Evolutionary conservation across 202 grass and related monocot genomes (phyloP), one percentile per base, ranked within the genome.

Genomic region (Eragrostis tef): DNA sequence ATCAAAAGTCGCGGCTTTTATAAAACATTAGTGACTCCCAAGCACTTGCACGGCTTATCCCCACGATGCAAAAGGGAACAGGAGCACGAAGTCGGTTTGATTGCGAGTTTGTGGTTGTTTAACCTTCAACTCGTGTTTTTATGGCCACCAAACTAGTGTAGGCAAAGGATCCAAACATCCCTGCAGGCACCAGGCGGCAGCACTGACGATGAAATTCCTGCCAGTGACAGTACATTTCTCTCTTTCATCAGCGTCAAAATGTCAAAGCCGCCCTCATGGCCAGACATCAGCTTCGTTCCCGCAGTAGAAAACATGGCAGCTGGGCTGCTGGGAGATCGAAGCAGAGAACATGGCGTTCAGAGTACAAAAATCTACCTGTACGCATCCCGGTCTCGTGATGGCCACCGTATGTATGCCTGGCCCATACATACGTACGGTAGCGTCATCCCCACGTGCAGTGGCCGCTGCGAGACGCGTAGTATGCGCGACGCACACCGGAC

Each of bases 121-220:
- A 36, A 1, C 64, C 11, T n/a, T 34, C 4, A 34, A 4, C 31
- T 34, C 4, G 44, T 1, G 43, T 15, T 66, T 79, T 69, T n/a
- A 84, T 62, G 39, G 48, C 56, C 72, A 86, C 59, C 65, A 59
- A 67, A 57, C n/a, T 1, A 6, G 17, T 1, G 53, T 31, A 31
- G 3, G 25, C 11, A 64, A 65, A 21, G 6, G 44, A 22, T n/a
- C 43, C 59, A 17, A 74, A 64, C 60, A 64, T 64, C 21, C 20
- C 11, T 8, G 42, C 22, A 9, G 4, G 1, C 29, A 31, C 29
- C 29, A 2, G 29, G 29, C 29, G 3, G 27, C 68, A 7, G 59
- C 77, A 11, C 64, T 64, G 36, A 64, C 70, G 4, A 42, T 53
- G 57, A 48, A 86, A 85, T 82, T 50, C 83, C 65, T 67, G 82